phyloP scores from a whole-genome alignment of 31 red algal genomes.

The Bonnemaisonia californica region DNA sequence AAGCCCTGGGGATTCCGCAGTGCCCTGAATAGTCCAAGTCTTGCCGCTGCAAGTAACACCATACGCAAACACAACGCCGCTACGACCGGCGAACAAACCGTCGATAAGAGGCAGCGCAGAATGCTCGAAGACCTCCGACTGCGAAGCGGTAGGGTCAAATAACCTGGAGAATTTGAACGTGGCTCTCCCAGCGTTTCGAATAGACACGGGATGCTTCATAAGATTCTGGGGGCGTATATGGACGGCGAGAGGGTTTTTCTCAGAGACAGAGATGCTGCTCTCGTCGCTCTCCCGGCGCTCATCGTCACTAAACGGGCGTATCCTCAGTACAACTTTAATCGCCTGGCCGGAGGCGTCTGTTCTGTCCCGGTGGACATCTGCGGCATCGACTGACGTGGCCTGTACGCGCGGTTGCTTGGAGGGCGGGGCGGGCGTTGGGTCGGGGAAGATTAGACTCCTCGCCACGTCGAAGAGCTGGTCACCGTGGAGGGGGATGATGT shows the following conservation, averaged over 20 bases:
- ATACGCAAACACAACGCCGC: constrained; percentile 80
- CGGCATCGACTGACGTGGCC: constrained; percentile 7
- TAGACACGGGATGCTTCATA: constrained; percentile 29
- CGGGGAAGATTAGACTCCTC: constrained; percentile 14
- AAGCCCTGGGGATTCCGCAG: constrained; percentile 54
- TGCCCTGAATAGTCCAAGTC: constrained; percentile 85
- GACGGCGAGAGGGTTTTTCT: constrained; percentile 1
- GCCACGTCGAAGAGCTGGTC: constrained; percentile 4
- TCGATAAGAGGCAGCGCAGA: constrained; percentile 41
- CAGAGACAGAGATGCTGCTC: not conserved
- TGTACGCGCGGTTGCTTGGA: not conserved
- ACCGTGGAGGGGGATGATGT: not conserved
- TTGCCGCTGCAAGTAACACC: constrained; percentile 83
- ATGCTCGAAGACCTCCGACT: constrained; percentile 45
- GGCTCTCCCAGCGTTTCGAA: constrained; percentile 41
- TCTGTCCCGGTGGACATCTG: not conserved
- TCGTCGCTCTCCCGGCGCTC: not conserved
- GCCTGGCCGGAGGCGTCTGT: not conserved
- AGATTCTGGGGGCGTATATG: constrained; percentile 36
- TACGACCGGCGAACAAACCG: constrained; percentile 36
- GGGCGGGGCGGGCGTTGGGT: constrained; percentile 22
- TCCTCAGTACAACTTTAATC: constrained; percentile 17
- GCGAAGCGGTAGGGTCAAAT: constrained; percentile 11
- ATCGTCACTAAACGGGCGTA: constrained; percentile 20
- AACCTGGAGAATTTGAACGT: constrained; percentile 45